phyloP scores from a whole-genome alignment of 2,329 filamentous ascomycete species.

The Nigrospora sphaerica region DNA sequence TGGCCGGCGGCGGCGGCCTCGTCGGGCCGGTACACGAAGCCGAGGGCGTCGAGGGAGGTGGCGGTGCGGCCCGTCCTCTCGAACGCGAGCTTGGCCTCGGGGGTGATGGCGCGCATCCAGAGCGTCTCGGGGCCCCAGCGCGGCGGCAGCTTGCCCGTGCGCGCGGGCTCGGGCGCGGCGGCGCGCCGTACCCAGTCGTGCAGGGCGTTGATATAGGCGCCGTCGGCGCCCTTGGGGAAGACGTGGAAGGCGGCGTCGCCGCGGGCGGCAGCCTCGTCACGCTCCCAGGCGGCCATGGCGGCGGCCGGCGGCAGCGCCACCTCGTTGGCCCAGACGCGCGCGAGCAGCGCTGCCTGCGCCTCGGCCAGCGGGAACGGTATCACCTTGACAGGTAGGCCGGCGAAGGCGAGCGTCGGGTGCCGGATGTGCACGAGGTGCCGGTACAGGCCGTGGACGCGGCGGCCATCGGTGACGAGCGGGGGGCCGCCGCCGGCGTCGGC shows the following conservation, averaged over 20 bases:
- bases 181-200: slow-evolving; percentile 53
- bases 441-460: slow-evolving; percentile 65
- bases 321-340: slow-evolving; percentile 68
- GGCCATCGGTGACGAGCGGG: slow-evolving; percentile 59
- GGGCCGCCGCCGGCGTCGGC: background rate
- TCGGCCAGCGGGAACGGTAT: slow-evolving; percentile 82
- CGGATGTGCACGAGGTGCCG: slow-evolving; percentile 71
- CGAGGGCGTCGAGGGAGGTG: slow-evolving; percentile 63
- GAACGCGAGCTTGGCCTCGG: slow-evolving; percentile 66
- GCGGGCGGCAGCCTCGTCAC: slow-evolving; percentile 45
- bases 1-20: background rate
- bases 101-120: slow-evolving; percentile 65
- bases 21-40: slow-evolving; percentile 48
- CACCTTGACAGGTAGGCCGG: slow-evolving; percentile 70
- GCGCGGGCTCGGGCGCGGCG: slow-evolving; percentile 7
- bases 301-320: slow-evolving; percentile 54
- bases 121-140: slow-evolving; percentile 64
- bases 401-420: slow-evolving; percentile 72
- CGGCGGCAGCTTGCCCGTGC: slow-evolving; percentile 59
- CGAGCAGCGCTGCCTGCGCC: slow-evolving; percentile 69
- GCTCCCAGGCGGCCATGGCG: slow-evolving; percentile 68
- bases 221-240: slow-evolving; percentile 52
- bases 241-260: slow-evolving; percentile 43
- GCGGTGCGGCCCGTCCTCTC: slow-evolving; percentile 57
- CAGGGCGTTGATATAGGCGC: slow-evolving; percentile 61